Evolutionary conservation across 352 stramenopile species (phyloP).

Genomic region (Phytopythium ostracodes): DNA sequence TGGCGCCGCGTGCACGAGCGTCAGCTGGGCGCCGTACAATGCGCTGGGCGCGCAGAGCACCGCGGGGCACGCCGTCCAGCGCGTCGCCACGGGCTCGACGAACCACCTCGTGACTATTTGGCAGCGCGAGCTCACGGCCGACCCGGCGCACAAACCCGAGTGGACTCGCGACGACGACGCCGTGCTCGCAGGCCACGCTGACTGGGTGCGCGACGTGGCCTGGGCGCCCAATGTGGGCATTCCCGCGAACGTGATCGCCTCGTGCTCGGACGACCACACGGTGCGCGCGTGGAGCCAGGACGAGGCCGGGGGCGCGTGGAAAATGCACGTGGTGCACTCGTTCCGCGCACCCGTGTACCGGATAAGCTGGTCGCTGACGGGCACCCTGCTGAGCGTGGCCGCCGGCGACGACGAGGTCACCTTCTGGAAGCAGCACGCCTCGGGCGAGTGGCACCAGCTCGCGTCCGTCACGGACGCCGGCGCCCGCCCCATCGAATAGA

Average conservation of each 20-base stretch:
- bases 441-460: constrained; percentile 63
- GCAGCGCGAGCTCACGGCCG: constrained; percentile 35
- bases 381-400: constrained; percentile 57
- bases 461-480: constrained; percentile 73
- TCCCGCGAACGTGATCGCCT: constrained; percentile 76
- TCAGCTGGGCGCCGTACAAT: constrained; percentile 88
- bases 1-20: constrained; percentile 62
- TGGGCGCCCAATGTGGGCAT: constrained; percentile 85
- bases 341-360: constrained; percentile 74
- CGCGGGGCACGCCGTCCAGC: constrained; percentile 53
- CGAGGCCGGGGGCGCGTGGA: constrained; percentile 59
- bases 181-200: constrained; percentile 56
- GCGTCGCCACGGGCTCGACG: constrained; percentile 68
- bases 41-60: constrained; percentile 71
- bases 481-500: constrained; percentile 31
- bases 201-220: constrained; percentile 83
- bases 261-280: constrained; percentile 78
- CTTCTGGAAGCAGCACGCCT: constrained; percentile 74
- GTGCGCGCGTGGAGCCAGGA: constrained; percentile 79
- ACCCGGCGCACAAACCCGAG: constrained; percentile 12
- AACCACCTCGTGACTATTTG: constrained; percentile 64
- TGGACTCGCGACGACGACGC: constrained; percentile 39
- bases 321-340: constrained; percentile 52
- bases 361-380: constrained; percentile 82
- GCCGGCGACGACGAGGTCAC: constrained; percentile 70